Evolutionary conservation across 1,284 basidiomycete species (phyloP), one percentile per base, ranked within the genome.

Genomic region (Pseudozyma sp.): DNA sequence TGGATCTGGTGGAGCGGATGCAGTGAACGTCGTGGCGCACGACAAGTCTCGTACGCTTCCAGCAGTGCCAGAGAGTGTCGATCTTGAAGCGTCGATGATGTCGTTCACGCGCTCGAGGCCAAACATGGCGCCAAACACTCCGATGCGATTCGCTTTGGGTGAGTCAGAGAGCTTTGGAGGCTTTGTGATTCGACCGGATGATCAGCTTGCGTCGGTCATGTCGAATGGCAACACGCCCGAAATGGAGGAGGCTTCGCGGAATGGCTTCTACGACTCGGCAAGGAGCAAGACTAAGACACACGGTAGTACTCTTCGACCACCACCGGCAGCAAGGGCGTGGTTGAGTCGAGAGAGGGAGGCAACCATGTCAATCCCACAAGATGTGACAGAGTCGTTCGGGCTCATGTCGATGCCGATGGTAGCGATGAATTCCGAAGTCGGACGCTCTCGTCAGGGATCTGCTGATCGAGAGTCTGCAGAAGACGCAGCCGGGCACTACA

Each of bases 21-120:
- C 52, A 42, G 39, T 14, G 5, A 45, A 7, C 12, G 40, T 5
- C 1, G 52, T 18, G 1, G 44, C 19, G 25, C 59, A 68, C 8
- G 64, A 67, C 1, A 71, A 65, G 54, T 60, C 76, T 3, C 18
- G 78, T 16, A 77, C 74, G 14, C 52, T 80, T 25, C 78, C 78
- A 12, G 74, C 78, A 3, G 78, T 80, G n/a, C 78, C 78, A 2
- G 78, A 80, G 56, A 79, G 77, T 25, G 77, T 79, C 2, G 66
- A 67, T 35, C 35, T 77, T 7, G 77, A 77, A 18, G 62, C 69
- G n/a, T 58, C 52, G 18, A 59, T 71, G 57, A 40, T 69, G 61
- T 63, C 57, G 21, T 18, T 55, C 13, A 13, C 35, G 8, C 57
- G 39, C 19, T 55, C 62, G 11, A 19, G 57, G 36, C 59, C 58